Conservation (phyloP, 108 stramenopile species). For the Bacterosira constricta region DNA sequence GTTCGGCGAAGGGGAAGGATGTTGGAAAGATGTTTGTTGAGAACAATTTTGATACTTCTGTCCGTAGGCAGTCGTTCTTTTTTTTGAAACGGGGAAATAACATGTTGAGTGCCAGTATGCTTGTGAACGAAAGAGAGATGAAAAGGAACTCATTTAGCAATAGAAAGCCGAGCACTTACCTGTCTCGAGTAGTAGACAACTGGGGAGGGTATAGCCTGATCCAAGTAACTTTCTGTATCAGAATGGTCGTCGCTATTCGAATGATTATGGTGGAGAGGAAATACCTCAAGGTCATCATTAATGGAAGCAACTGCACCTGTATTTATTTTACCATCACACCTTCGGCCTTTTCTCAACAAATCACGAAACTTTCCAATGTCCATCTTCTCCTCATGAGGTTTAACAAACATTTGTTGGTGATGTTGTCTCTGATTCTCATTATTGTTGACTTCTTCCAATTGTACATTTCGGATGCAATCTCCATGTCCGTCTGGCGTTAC, state of each 20-base stretch:
- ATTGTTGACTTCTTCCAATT: not conserved
- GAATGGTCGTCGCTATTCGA: not conserved
- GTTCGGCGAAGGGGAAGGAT: constrained; percentile 55
- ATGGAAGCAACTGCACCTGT: constrained; percentile 9
- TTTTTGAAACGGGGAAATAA: not conserved
- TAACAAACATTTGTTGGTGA: constrained; percentile 67
- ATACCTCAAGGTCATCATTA: constrained; percentile 18
- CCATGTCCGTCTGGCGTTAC: constrained; percentile 94
- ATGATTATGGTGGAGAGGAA: not conserved
- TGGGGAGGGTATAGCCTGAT: constrained; percentile 6
- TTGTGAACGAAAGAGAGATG: too few species aligned
- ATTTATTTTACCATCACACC: not conserved
- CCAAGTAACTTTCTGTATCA: not conserved
- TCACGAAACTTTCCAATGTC: constrained; percentile 58
- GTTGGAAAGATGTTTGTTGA: constrained; percentile 52
- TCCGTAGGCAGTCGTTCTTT: constrained; percentile 88
- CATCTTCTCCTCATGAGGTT: constrained; percentile 81
- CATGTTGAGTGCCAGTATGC: too few species aligned
- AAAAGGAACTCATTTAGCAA: too few species aligned
- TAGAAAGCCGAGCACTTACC: too few species aligned
- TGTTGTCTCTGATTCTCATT: constrained; percentile 4
- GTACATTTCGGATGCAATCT: constrained; percentile 72
- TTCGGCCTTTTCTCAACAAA: constrained; percentile 36
- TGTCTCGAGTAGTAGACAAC: constrained; percentile 84
- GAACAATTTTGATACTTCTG: constrained; percentile 45